Percentiles rank a stretch among this genome's conserved stretches.
Conservation (phyloP, 106 monocot species). For the Dioscorea zingiberensis region DNA sequence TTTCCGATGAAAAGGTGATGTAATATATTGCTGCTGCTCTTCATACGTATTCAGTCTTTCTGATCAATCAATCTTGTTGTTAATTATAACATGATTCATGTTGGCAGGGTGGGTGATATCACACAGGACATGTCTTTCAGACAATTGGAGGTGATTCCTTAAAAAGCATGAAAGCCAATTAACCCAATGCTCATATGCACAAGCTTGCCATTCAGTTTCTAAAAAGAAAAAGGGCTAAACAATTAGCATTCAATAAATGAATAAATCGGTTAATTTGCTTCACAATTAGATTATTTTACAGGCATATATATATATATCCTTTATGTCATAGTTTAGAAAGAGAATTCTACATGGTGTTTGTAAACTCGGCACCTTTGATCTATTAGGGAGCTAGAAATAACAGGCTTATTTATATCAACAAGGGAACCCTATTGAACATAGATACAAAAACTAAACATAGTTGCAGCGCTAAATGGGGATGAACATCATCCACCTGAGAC, state of each 20-base stretch:
- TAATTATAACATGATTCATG: too few species aligned
- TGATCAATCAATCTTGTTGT: too few species aligned
- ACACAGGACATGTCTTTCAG: too few species aligned
- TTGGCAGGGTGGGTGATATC: too few species aligned
- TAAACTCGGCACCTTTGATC: too few species aligned
- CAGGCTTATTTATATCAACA: background rate
- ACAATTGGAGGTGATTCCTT: too few species aligned
- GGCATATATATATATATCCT: too few species aligned
- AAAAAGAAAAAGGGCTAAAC: background rate
- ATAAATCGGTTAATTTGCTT: background rate
- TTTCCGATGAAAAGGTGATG: too few species aligned
- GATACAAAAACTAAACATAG: background rate
- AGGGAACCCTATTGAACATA: background rate
- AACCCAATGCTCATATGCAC: conserved; percentile 40
- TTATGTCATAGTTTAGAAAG: too few species aligned
- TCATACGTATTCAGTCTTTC: too few species aligned
- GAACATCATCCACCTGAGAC: too few species aligned
- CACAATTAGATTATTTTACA: background rate
- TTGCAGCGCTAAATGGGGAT: background rate
- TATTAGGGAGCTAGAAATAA: background rate
- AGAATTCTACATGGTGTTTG: background rate
- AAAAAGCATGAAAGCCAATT: conserved; percentile 36
- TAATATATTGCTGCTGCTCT: too few species aligned
- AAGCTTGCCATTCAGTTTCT: conserved; percentile 50
- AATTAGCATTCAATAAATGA: background rate